Evolutionary conservation across 306 rosid species (phyloP).

Genomic region (Rubus parviflorus): DNA sequence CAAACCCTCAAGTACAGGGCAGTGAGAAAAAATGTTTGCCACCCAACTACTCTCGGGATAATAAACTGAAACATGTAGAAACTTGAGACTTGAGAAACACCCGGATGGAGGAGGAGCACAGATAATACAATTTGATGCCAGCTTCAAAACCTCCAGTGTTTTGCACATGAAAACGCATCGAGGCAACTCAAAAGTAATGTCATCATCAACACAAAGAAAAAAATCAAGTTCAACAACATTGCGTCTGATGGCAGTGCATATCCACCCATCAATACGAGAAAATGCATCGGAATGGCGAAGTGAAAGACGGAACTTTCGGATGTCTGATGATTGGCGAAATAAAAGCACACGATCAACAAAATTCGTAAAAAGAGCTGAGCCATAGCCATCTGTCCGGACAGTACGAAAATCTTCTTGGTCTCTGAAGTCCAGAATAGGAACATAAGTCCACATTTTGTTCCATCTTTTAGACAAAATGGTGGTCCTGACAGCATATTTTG

Average conservation of each 20-base stretch:
- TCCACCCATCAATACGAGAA: background rate
- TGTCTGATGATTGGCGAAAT: background rate
- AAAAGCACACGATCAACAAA: background rate
- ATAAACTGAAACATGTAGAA: background rate
- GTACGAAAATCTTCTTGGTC: background rate
- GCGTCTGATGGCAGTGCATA: background rate
- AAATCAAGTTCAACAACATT: background rate
- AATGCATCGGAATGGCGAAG: background rate
- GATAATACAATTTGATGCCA: background rate
- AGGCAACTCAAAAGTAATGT: background rate
- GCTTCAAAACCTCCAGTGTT: background rate
- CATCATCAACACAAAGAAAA: background rate
- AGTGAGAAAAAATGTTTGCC: background rate
- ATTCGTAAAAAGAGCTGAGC: background rate
- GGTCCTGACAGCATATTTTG: background rate
- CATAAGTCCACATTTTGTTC: background rate
- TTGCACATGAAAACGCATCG: background rate
- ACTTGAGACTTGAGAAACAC: conserved; percentile 3
- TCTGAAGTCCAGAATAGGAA: background rate
- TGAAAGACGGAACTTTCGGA: background rate
- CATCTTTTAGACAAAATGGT: background rate
- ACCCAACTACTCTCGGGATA: background rate
- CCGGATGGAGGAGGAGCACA: background rate
- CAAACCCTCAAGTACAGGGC: background rate
- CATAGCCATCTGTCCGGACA: background rate